Evolutionary conservation across 768 basidiomycete species (phyloP), one percentile per base, ranked within the genome.

Genomic region (Punctularia strigosozonata): DNA sequence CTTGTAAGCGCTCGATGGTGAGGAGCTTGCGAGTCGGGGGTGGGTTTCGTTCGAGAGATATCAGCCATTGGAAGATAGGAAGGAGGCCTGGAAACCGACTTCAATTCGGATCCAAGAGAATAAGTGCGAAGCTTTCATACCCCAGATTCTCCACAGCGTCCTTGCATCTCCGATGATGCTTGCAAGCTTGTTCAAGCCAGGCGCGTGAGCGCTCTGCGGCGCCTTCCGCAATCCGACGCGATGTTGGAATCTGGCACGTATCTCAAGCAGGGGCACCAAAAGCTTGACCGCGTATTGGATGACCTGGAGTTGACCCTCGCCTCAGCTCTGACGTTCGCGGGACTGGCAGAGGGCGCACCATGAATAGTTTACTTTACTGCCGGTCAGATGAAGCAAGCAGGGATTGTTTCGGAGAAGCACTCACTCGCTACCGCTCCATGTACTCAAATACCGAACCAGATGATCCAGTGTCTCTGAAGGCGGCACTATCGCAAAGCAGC

Each of bases 401-500:
- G 32, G 33, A 26, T 32, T 31, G 26, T 32, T 42, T 21, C 25
- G 18, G 50, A 43, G 36, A 34, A 46, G 20, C 45, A 75, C 75
- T 56, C 64, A 87, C 86, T 90, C 87, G 73, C 74, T 85, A 20
- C 86, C 86, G 54, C 75, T 80, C 82, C 83, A 88, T 49, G 85
- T 84, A 40, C 80, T 76, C 38, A 89, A 63, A 52, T 75, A 87
- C 50, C 82, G 66, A 26, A 85, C 67, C 6, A 85, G 64, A 56
- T 86, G 85, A 49, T 86, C 68, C 31, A 89, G 55, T 4, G 68
- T 74, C 44, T 76, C 65, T 5, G 80, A 80, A 1, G 75, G 66
- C 19, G 71, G 71, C 7, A 82, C 57, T 23, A 54, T 53, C 21
- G 71, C 57, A 51, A 84, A 85, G 15, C 65, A 65, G 1, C 85